Percentiles rank a stretch among this genome's conserved stretches.
Evolutionary conservation across 2,329 filamentous ascomycete genomes (phyloP).

Genomic region (Penicillium capsulatum): DNA sequence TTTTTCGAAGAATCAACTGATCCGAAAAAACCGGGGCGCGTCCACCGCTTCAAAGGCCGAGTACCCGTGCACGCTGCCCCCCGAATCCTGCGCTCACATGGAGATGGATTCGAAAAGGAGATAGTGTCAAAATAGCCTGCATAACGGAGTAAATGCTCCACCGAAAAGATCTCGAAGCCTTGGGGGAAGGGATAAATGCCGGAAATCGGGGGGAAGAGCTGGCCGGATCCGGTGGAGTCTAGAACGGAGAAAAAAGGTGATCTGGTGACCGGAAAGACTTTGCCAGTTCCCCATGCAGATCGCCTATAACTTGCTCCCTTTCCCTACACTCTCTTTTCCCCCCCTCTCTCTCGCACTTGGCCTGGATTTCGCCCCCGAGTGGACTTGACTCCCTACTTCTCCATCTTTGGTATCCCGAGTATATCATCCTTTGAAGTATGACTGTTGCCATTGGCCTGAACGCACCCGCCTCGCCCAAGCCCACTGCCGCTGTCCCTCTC

Average conservation of each 20-base stretch:
- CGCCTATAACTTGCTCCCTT: slow-evolving; percentile 3
- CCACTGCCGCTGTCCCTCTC: slow-evolving; percentile 22
- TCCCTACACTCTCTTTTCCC: not conserved
- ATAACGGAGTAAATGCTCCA: too few species aligned
- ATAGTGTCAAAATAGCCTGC: too few species aligned
- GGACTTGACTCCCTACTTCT: not conserved
- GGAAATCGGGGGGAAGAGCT: not conserved
- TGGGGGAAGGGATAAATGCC: too few species aligned
- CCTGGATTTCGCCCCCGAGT: too few species aligned
- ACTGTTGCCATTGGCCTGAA: slow-evolving; percentile 22
- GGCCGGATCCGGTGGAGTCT: slow-evolving; percentile 4
- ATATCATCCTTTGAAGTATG: slow-evolving; percentile 17
- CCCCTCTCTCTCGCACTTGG: not conserved
- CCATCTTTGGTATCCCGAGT: slow-evolving; percentile 3
- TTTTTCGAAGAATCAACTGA: slow-evolving; percentile 27
- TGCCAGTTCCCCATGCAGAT: slow-evolving; percentile 18
- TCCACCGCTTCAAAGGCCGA: slow-evolving; percentile 3
- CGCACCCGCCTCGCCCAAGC: slow-evolving; percentile 19
- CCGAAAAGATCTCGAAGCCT: too few species aligned
- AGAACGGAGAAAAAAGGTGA: slow-evolving; percentile 7
- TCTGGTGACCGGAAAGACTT: slow-evolving; percentile 16
- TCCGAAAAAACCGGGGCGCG: slow-evolving; percentile 14
- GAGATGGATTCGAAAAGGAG: not conserved
- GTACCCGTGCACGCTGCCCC: not conserved
- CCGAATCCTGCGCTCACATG: not conserved